Conservation (phyloP, 352 stramenopile species). For the Pythium myriotylum region DNA sequence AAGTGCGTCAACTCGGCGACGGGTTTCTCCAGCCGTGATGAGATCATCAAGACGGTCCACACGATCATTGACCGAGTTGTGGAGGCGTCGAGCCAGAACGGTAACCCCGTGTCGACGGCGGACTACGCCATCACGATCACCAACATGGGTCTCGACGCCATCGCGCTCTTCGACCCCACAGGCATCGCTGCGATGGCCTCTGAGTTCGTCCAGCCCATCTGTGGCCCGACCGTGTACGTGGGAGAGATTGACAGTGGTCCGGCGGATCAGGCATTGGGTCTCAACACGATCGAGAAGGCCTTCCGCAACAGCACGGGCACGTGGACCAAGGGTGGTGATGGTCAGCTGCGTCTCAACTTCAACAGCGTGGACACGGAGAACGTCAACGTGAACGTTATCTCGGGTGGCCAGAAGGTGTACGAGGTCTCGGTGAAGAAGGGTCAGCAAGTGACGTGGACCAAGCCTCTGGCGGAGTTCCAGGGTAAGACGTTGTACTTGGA, state of each 20-base stretch:
- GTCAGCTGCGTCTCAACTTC: conserved; percentile 41
- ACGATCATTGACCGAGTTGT: conserved; percentile 52
- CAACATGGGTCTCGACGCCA: too few relatives aligned
- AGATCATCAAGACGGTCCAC: conserved; percentile 38
- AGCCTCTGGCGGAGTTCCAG: too few relatives aligned
- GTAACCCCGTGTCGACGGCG: too few relatives aligned
- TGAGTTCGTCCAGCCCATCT: conserved; percentile 60
- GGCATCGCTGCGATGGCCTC: conserved; percentile 41
- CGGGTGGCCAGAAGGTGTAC: conserved; percentile 47
- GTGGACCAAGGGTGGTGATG: too few relatives aligned
- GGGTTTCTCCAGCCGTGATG: conserved; percentile 34
- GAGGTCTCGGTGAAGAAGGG: too few relatives aligned
- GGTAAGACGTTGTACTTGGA: too few relatives aligned
- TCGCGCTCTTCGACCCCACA: conserved; percentile 47
- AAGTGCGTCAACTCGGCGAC: conserved; percentile 33
- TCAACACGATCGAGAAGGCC: too few relatives aligned
- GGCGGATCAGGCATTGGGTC: conserved; percentile 43
- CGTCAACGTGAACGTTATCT: conserved; percentile 54
- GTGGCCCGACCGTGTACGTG: conserved; percentile 46
- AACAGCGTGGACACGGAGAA: conserved; percentile 43
- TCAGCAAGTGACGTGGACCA: too few relatives aligned
- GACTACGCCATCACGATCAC: too few relatives aligned
- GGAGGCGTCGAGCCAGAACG: conserved; percentile 39
- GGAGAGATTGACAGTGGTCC: conserved; percentile 52
- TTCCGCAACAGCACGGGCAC: too few relatives aligned